Conservation (phyloP, 176 grass and related monocot species). For the Triticum aestivum region DNA sequence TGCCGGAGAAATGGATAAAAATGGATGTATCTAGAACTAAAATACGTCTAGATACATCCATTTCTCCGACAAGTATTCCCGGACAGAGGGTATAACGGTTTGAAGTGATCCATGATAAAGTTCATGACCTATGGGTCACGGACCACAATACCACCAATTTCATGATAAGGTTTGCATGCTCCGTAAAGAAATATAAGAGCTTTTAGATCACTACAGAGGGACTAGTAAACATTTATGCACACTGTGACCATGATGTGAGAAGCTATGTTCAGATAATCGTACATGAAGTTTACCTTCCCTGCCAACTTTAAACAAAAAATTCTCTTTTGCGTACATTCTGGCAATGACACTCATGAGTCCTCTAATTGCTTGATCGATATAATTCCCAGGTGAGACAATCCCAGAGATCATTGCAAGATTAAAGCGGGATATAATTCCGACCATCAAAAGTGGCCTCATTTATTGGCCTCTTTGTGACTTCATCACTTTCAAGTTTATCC, state of each 20-base stretch:
- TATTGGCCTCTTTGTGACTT: slow-evolving; percentile 98
- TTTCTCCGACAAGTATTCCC: too few species aligned
- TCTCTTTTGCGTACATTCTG: slow-evolving; percentile 8
- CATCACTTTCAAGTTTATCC: slow-evolving; percentile 94
- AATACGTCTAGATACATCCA: too few species aligned
- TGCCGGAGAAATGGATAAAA: too few species aligned
- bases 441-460: slow-evolving; percentile 67
- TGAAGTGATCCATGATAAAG: slow-evolving; percentile 7
- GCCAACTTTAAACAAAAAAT: neutral
- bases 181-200: too few species aligned
- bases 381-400: slow-evolving; percentile 61
- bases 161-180: slow-evolving; percentile 32
- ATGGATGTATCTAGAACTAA: too few species aligned
- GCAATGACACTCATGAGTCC: slow-evolving; percentile 13
- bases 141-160: slow-evolving; percentile 32
- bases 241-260: slow-evolving; percentile 26
- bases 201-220: too few species aligned
- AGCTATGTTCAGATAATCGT: slow-evolving; percentile 22
- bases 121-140: slow-evolving; percentile 12
- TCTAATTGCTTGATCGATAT: slow-evolving; percentile 36
- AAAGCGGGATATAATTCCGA: slow-evolving; percentile 81
- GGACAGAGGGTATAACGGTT: neutral
- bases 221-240: slow-evolving; percentile 19
- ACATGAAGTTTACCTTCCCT: neutral
- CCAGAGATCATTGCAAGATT: slow-evolving; percentile 88